These are phyloP conservation scores for Zychaea mexicana DNA, from an alignment of 371 early-diverging fungal genomes.

Conservation along the genomic window DNA sequence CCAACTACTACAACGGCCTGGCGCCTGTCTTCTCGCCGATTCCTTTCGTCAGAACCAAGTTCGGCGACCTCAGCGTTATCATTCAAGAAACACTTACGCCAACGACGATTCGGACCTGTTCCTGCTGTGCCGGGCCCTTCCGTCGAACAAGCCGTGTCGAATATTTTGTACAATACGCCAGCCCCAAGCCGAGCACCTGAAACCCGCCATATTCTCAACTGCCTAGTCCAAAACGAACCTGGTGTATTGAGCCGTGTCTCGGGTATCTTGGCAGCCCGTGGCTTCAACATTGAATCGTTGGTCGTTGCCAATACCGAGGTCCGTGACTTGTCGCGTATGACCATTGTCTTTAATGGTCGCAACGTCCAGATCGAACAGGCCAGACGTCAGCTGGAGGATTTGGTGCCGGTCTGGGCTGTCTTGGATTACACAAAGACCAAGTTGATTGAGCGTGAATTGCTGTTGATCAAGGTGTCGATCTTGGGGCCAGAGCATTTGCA, in stretches of 20 bases:
- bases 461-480: constrained; percentile 92
- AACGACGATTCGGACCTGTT: constrained; percentile 55
- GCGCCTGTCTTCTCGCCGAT: background rate
- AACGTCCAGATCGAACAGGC: constrained; percentile 90
- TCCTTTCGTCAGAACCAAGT: constrained; percentile 7
- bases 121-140: constrained; percentile 47
- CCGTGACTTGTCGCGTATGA: constrained; percentile 92
- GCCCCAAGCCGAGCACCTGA: constrained; percentile 49
- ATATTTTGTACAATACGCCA: constrained; percentile 93
- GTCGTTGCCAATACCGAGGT: constrained; percentile 96
- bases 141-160: constrained; percentile 86
- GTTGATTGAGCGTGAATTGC: constrained; percentile 90
- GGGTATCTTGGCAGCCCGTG: constrained; percentile 93
- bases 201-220: constrained; percentile 87
- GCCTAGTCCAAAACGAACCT: constrained; percentile 94
- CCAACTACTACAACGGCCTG: background rate
- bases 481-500: constrained; percentile 76
- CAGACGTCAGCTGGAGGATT: constrained; percentile 90
- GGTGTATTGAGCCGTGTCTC: constrained; percentile 93
- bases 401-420: constrained; percentile 98
- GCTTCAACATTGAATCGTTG: constrained; percentile 96
- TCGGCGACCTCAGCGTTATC: constrained; percentile 61
- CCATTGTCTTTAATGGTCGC: constrained; percentile 90
- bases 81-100: constrained; percentile 59
- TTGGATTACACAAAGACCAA: constrained; percentile 89